Percentiles rank a stretch among this genome's conserved stretches.
phyloP scores from a whole-genome alignment of 805 yeast species.

The Myxozyma mucilagina region DNA sequence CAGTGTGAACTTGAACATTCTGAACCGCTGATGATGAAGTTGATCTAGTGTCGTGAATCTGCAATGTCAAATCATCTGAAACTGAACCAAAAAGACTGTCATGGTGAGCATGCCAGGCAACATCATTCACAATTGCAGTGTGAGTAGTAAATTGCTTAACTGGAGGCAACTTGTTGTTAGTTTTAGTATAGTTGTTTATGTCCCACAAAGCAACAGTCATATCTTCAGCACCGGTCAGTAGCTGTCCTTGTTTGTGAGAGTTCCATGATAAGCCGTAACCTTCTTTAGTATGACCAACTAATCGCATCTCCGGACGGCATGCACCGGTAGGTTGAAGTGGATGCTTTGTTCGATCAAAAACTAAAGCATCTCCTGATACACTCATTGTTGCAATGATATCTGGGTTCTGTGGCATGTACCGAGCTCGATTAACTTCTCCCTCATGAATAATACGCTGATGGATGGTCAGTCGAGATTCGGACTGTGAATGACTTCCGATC shows the following conservation, averaged over 20 bases:
- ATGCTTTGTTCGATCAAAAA: constrained; percentile 68
- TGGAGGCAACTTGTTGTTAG: constrained; percentile 44
- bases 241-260: constrained; percentile 42
- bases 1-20: constrained; percentile 53
- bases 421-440: constrained; percentile 65
- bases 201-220: constrained; percentile 73
- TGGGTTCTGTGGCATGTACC: constrained; percentile 52
- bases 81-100: constrained; percentile 63
- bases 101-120: constrained; percentile 55
- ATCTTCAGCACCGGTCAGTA: constrained; percentile 69
- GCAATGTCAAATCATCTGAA: constrained; percentile 64
- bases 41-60: constrained; percentile 59
- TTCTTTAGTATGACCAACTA: constrained; percentile 59
- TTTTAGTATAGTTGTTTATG: constrained; percentile 36
- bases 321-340: constrained; percentile 48
- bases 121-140: constrained; percentile 62
- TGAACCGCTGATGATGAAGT: constrained; percentile 43
- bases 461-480: constrained; percentile 47
- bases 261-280: constrained; percentile 78
- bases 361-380: constrained; percentile 41
- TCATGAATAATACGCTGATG: constrained; percentile 58
- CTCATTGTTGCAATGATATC: constrained; percentile 57
- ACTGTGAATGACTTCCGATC: constrained; percentile 39
- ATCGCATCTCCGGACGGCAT: constrained; percentile 53
- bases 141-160: constrained; percentile 53